These are phyloP conservation scores for Leucocoprinus sp. DNA, from an alignment of 768 basidiomycete species.

Conservation along the genomic window DNA sequence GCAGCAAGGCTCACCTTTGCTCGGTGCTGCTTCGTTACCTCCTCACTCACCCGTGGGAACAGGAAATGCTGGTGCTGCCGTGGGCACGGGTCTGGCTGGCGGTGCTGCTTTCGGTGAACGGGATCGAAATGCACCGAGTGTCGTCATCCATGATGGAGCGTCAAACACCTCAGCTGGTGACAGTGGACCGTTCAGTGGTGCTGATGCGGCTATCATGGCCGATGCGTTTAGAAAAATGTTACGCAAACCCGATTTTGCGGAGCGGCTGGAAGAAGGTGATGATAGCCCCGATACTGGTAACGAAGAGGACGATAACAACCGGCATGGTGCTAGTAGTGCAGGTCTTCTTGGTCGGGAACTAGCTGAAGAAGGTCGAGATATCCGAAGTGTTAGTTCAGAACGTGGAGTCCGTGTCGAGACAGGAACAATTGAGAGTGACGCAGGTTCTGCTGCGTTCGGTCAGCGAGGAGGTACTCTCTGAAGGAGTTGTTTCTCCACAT, in stretches of 20 bases:
- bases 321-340: constrained; percentile 12
- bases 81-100: constrained; percentile 9
- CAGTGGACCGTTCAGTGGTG: constrained; percentile 66
- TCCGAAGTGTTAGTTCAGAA: constrained; percentile 74
- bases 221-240: constrained; percentile 86
- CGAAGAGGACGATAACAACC: constrained; percentile 20
- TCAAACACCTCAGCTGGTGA: constrained; percentile 62
- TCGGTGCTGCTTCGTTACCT: constrained; percentile 23
- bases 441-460: constrained; percentile 9
- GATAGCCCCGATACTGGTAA: constrained; percentile 45
- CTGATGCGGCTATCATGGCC: constrained; percentile 89
- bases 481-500: too few species aligned
- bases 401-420: constrained; percentile 70
- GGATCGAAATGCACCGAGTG: constrained; percentile 29
- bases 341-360: constrained; percentile 62
- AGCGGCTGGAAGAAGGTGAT: constrained; percentile 53
- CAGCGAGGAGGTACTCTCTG: constrained; percentile 9
- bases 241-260: constrained; percentile 84
- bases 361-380: constrained; percentile 85
- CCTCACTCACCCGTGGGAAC: constrained; percentile 11
- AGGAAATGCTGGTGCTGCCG: constrained; percentile 9
- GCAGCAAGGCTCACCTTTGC: constrained; percentile 36
- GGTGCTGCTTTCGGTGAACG: constrained; percentile 23
- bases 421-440: constrained; percentile 11
- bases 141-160: constrained; percentile 61